phyloP scores from a whole-genome alignment of 129 eudicot genomes.

The Pulicaria dysenterica region DNA sequence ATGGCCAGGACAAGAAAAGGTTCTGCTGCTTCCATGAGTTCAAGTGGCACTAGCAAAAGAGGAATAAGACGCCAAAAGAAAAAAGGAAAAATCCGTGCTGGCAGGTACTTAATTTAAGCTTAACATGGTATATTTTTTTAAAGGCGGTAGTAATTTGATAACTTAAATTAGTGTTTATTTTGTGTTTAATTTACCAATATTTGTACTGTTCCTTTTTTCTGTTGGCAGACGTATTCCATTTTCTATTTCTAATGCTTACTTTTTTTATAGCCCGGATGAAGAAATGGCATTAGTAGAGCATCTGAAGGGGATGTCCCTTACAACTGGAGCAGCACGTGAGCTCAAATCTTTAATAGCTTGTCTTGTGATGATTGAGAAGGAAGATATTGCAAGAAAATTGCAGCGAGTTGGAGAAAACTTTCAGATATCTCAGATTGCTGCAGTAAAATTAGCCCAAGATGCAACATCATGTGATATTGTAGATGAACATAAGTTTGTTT shows the following conservation, averaged over 20 bases:
- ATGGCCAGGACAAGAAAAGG: constrained; percentile 67
- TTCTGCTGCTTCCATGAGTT: constrained; percentile 70
- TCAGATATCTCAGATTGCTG: constrained; percentile 80
- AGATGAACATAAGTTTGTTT: constrained; percentile 61
- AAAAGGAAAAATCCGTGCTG: constrained; percentile 94
- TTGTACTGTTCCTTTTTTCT: background rate
- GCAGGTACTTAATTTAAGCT: constrained; percentile 58
- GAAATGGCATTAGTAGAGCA: constrained; percentile 93
- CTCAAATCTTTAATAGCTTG: constrained; percentile 69
- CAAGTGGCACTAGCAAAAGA: constrained; percentile 64
- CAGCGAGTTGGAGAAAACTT: constrained; percentile 62
- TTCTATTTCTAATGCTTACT: constrained; percentile 3
- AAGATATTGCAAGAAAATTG: constrained; percentile 72
- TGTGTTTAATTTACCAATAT: too few relatives aligned
- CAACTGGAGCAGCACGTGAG: constrained; percentile 68
- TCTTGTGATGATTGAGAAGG: constrained; percentile 80
- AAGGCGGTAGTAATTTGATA: background rate
- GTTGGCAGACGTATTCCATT: background rate
- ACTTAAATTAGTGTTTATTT: too few relatives aligned
- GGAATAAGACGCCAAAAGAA: constrained; percentile 74
- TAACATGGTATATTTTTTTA: background rate
- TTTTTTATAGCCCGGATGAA: constrained; percentile 70
- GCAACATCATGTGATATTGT: constrained; percentile 49
- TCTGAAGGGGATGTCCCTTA: constrained; percentile 77
- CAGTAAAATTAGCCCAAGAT: constrained; percentile 78